Conservation (phyloP, 306 rosid species). For the Lathyrus sativus region DNA sequence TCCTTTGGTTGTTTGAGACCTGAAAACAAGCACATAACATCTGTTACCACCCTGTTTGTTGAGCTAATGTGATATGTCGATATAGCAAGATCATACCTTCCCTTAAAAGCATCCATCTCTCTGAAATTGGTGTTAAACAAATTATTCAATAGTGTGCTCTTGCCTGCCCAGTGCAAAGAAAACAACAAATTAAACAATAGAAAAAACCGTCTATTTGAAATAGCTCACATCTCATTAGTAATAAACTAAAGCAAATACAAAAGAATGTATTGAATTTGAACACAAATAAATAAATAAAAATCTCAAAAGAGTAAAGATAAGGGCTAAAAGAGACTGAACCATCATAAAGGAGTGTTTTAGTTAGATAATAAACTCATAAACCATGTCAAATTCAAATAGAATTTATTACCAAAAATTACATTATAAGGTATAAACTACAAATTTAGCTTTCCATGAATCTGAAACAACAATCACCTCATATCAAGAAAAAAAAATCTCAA, state of each 20-base stretch:
- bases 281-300: constrained; percentile 15
- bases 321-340: neutral
- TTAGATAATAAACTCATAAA: constrained; percentile 23
- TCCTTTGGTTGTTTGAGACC: constrained; percentile 99
- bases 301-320: neutral
- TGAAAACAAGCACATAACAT: constrained; percentile 45
- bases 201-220: constrained; percentile 11
- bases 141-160: constrained; percentile 85
- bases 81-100: constrained; percentile 64
- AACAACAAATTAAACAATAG: constrained; percentile 8
- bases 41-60: constrained; percentile 12
- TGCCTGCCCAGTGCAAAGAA: constrained; percentile 62
- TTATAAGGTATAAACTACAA: constrained; percentile 21
- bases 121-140: constrained; percentile 80
- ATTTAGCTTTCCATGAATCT: constrained; percentile 19
- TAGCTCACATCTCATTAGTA: neutral
- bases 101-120: constrained; percentile 98
- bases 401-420: constrained; percentile 11
- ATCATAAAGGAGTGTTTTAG: constrained; percentile 12
- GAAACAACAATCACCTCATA: constrained; percentile 28
- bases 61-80: constrained; percentile 26
- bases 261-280: constrained; percentile 17
- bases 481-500: neutral
- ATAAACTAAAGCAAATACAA: constrained; percentile 25
- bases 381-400: constrained; percentile 28